Evolutionary conservation across 805 yeast species (phyloP), one percentile per base, ranked within the genome.

Genomic region (Cyberlindnera xylosilytica): DNA sequence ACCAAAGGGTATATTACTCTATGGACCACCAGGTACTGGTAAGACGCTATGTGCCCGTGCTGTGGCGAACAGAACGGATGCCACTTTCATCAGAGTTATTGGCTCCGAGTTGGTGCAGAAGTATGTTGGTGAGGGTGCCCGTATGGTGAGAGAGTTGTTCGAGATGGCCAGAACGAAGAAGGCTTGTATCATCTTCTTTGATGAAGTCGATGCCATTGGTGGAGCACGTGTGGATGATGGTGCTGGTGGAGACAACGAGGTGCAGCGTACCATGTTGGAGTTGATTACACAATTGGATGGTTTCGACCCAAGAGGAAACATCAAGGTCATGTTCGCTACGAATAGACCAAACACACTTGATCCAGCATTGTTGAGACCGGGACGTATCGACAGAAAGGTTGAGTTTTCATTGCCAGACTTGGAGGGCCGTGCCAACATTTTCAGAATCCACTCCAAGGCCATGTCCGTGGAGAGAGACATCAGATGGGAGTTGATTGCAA

Each of bases 221-320:
- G 99, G 99, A 32, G 98, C 98, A n/a, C 83, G 99, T 65, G 93
- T 93, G 63, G 99, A 93, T 65, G 99, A 93, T 64, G 98, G 98
- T 58, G 98, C 98, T 10, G 98, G 97, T 56, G 98, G 98, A 61
- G 99, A 93, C 66, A 93, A 91, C 63, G 99, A 93, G 70, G 99
- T 93, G 41, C 99, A 93, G 70, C 80, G 99, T 73, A 93, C 99
- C 34, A 93, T 93, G 99, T 76, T 93, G 78, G 99, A 93, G 67
- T 79, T 93, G 57, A 93, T 93, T 61, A 89, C 98, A 33, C 99
- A 93, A 65, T 74, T 93, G 61, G 99, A 93, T 65, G 99, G 99
- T 41, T 93, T 93, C 65, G 99, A 93, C 59, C 96, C 99, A 47
- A 83, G 98, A 68, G 99, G 98, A 60, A 93, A 93, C 66, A 93